Evolutionary conservation across 352 stramenopile species (phyloP).

Genomic region (Pythium phragmiticola): DNA sequence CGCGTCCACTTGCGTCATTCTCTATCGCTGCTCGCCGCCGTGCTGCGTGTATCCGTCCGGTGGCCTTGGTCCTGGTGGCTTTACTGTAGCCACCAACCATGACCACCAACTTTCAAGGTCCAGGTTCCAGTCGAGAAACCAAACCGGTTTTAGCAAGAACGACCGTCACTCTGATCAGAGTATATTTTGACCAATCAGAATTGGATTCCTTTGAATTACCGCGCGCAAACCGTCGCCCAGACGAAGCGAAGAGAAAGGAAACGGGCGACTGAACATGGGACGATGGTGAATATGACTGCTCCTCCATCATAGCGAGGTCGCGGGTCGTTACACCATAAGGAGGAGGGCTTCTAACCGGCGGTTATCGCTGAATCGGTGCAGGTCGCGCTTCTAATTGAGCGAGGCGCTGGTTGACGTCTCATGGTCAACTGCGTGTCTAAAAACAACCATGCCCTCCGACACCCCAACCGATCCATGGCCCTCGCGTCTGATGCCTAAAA

Average conservation of each 20-base stretch:
- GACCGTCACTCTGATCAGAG: background rate
- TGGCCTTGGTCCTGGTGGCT: background rate
- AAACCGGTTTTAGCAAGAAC: background rate
- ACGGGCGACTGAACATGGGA: background rate
- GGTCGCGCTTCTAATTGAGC: no score
- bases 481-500: no score
- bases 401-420: no score
- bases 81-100: constrained; percentile 14
- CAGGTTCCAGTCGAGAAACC: constrained; percentile 14
- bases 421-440: no score
- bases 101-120: constrained; percentile 3
- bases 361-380: no score
- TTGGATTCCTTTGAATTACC: background rate
- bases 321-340: background rate
- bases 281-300: background rate
- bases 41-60: background rate
- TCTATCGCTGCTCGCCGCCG: background rate
- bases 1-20: constrained; percentile 30
- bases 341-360: background rate
- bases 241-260: background rate
- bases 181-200: background rate
- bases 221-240: background rate
- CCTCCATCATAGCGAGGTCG: background rate
- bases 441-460: no score
- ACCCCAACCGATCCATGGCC: no score